phyloP scores from a whole-genome alignment of 768 basidiomycete species.

The Leccinum ochraceum region DNA sequence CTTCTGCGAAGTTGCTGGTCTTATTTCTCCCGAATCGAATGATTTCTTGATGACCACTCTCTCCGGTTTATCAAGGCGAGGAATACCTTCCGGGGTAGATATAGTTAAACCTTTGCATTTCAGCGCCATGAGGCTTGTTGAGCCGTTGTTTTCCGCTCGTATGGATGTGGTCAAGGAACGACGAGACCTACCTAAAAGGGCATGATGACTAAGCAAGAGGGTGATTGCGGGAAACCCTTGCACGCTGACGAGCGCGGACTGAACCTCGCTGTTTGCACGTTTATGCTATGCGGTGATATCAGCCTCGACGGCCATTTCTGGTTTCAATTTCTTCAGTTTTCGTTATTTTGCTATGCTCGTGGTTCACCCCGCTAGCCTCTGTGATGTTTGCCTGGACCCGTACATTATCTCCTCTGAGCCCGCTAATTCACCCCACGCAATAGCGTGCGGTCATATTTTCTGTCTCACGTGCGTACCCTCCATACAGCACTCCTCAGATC shows the following conservation, averaged over 20 bases:
- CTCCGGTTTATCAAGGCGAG: conserved; percentile 32
- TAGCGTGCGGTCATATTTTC: conserved; percentile 79
- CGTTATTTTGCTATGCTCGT: conserved; percentile 50
- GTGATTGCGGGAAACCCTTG: conserved; percentile 22
- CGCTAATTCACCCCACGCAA: conserved; percentile 61
- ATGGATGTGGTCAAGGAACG: conserved; percentile 18
- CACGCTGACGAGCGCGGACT: conserved; percentile 10
- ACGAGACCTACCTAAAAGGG: conserved; percentile 16
- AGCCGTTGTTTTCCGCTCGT: conserved; percentile 37
- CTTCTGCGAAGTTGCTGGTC: conserved; percentile 28
- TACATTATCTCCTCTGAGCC: conserved; percentile 53
- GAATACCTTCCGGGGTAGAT: not conserved
- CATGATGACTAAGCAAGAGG: not conserved
- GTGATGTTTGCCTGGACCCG: conserved; percentile 73
- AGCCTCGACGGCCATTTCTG: conserved; percentile 29
- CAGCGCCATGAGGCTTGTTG: conserved; percentile 29
- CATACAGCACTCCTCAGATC: conserved; percentile 16
- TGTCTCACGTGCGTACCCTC: conserved; percentile 56
- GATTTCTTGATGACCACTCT: conserved; percentile 36
- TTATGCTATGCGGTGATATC: conserved; percentile 38
- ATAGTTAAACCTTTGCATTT: conserved; percentile 11
- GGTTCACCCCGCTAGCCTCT: conserved; percentile 67
- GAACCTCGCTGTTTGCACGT: conserved; percentile 30
- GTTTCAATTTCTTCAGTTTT: conserved; percentile 22
- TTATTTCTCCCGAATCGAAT: conserved; percentile 30